phyloP scores from a whole-genome alignment of 2,329 filamentous ascomycete genomes.

The Sordariomycetes sp. region DNA sequence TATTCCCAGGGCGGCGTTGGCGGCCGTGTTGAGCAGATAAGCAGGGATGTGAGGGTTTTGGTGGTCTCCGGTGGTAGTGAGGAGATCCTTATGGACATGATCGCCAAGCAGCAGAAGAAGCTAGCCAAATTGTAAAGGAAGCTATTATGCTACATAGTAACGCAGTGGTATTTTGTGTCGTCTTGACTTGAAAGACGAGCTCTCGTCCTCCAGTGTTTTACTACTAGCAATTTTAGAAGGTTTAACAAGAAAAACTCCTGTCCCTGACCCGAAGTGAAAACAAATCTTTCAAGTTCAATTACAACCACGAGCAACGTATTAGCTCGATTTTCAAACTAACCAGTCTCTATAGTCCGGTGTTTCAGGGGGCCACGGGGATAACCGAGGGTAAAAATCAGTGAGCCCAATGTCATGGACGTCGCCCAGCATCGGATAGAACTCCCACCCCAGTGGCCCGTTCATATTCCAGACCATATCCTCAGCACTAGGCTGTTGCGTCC shows the following conservation, averaged over 20 bases:
- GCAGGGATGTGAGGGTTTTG: conserved; percentile 33
- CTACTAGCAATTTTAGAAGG: background rate
- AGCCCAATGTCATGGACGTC: background rate
- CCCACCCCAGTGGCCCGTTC: background rate
- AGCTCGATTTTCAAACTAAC: too few relatives aligned
- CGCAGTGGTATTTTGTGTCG: too few relatives aligned
- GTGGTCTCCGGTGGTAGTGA: conserved; percentile 34
- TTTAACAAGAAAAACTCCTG: too few relatives aligned
- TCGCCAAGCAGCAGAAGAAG: conserved; percentile 1
- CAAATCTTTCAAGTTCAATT: too few relatives aligned
- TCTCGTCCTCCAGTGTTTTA: too few relatives aligned
- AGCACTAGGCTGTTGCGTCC: background rate
- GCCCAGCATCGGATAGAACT: background rate
- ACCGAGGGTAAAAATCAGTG: background rate
- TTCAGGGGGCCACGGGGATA: background rate
- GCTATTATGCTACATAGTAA: background rate
- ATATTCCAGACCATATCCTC: background rate
- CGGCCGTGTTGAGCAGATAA: conserved; percentile 32
- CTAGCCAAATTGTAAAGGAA: background rate
- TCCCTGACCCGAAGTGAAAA: too few relatives aligned
- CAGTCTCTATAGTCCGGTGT: background rate
- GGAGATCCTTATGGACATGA: conserved; percentile 29
- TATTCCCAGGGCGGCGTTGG: conserved; percentile 30
- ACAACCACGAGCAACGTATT: too few relatives aligned
- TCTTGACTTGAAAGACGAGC: too few relatives aligned